These are phyloP conservation scores for Aspergillus tubingensis DNA, from an alignment of 2,329 filamentous ascomycete genomes.

Conservation along the genomic window DNA sequence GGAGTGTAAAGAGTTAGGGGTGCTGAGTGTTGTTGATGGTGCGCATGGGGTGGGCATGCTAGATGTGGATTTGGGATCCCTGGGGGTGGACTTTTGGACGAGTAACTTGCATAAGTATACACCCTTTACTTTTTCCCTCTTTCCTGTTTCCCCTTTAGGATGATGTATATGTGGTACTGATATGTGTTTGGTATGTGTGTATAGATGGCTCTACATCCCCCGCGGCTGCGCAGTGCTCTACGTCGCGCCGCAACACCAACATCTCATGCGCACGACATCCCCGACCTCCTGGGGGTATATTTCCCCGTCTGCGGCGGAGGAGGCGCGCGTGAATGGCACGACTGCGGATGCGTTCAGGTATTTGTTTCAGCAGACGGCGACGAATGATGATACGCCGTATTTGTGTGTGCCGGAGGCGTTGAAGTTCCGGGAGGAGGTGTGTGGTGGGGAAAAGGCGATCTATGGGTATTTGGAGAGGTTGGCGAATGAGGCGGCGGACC, in stretches of 20 bases:
- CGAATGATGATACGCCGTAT: slow-evolving; percentile 71
- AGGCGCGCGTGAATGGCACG: slow-evolving; percentile 56
- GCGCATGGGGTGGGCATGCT: slow-evolving; percentile 85
- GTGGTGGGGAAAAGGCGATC: slow-evolving; percentile 74
- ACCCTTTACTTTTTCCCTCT: not conserved
- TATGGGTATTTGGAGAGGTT: slow-evolving; percentile 63
- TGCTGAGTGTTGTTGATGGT: slow-evolving; percentile 77
- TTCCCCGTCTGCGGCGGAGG: slow-evolving; percentile 38
- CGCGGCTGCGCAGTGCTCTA: slow-evolving; percentile 80
- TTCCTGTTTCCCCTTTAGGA: not conserved
- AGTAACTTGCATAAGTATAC: slow-evolving; percentile 76
- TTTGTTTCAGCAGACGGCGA: slow-evolving; percentile 77
- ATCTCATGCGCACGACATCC: slow-evolving; percentile 70
- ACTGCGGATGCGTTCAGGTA: slow-evolving; percentile 56
- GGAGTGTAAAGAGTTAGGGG: slow-evolving; percentile 65
- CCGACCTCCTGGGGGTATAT: slow-evolving; percentile 80
- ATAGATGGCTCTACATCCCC: slow-evolving; percentile 76
- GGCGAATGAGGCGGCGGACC: slow-evolving; percentile 63
- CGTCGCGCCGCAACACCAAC: slow-evolving; percentile 74
- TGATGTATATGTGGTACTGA: slow-evolving; percentile 12
- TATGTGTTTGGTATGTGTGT: too few relatives aligned
- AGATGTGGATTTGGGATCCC: slow-evolving; percentile 62
- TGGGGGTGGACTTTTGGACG: slow-evolving; percentile 83
- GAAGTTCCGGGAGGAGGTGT: slow-evolving; percentile 66
- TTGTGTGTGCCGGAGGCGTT: slow-evolving; percentile 72